Evolutionary conservation across 352 stramenopile genomes (phyloP).

Genomic region (Globisporangium megalacanthum): DNA sequence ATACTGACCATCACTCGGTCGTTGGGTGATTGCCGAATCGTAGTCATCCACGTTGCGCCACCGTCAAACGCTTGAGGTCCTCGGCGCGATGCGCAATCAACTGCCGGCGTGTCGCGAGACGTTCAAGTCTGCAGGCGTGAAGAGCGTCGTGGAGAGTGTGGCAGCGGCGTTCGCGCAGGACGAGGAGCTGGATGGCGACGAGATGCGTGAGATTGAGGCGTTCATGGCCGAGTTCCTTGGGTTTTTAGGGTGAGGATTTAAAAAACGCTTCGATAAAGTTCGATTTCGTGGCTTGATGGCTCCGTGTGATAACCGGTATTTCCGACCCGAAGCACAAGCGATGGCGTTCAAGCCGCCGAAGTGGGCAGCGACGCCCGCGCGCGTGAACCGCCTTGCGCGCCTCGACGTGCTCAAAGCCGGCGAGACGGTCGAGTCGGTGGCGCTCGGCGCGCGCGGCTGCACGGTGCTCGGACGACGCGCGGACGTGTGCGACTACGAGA

Average conservation of each 20-base stretch:
- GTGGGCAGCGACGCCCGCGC: constrained; percentile 39
- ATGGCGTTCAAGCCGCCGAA: constrained; percentile 22
- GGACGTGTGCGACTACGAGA: constrained; percentile 60
- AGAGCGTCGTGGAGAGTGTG: constrained; percentile 30
- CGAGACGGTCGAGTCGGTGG: constrained; percentile 32
- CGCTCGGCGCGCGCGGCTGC: constrained; percentile 45
- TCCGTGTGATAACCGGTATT: too few species aligned
- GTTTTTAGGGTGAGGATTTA: constrained; percentile 3
- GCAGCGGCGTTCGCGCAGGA: constrained; percentile 22
- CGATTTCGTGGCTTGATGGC: too few species aligned
- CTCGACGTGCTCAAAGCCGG: constrained; percentile 54
- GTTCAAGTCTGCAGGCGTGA: constrained; percentile 32
- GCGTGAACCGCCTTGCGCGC: constrained; percentile 33
- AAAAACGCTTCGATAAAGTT: too few species aligned
- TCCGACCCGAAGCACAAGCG: too few species aligned
- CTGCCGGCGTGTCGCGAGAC: constrained; percentile 43
- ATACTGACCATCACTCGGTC: not conserved
- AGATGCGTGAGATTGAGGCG: constrained; percentile 43
- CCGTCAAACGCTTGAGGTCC: constrained; percentile 44
- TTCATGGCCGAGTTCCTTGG: constrained; percentile 38
- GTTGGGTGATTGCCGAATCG: not conserved
- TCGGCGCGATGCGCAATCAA: constrained; percentile 58
- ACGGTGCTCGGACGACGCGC: constrained; percentile 75
- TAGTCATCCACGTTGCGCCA: constrained; percentile 33
- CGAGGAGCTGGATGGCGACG: constrained; percentile 34